Percentiles rank a stretch among this genome's conserved stretches.
Conservation (phyloP, 1,284 basidiomycete genomes). For the Phlebopus sp. region DNA sequence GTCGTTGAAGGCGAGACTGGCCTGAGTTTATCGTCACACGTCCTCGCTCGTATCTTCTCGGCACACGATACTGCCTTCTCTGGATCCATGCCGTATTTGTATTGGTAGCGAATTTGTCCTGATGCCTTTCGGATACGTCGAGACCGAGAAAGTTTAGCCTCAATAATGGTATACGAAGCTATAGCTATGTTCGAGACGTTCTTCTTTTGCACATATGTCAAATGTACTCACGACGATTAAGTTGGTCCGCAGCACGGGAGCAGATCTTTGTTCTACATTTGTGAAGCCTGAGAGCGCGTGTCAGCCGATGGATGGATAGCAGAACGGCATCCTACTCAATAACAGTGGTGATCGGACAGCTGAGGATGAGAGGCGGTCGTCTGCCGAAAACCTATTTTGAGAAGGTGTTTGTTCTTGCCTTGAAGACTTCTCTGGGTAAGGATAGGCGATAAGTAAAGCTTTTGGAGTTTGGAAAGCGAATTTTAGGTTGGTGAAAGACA, state of each 20-base stretch:
- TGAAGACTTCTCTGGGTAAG: not conserved
- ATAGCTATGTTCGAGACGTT: conserved; percentile 12
- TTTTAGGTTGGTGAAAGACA: too few relatives aligned
- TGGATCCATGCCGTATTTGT: not conserved
- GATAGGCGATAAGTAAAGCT: not conserved
- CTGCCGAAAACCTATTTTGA: conserved; percentile 4
- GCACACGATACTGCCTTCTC: conserved; percentile 13
- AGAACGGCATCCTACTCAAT: conserved; percentile 5
- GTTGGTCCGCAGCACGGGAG: conserved; percentile 23
- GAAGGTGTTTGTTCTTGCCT: not conserved
- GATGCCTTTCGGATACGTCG: not conserved
- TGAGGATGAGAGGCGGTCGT: not conserved
- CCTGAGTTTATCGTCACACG: not conserved
- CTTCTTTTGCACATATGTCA: not conserved
- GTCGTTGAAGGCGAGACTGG: too few relatives aligned
- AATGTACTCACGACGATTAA: conserved; percentile 17
- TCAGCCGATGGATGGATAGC: conserved; percentile 3
- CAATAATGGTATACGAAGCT: conserved; percentile 20
- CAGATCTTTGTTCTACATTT: conserved; percentile 8
- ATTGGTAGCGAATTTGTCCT: conserved; percentile 10
- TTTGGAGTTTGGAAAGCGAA: too few relatives aligned
- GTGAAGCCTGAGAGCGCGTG: conserved; percentile 16
- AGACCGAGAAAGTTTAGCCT: not conserved
- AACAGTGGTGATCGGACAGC: conserved; percentile 8
- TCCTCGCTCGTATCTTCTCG: conserved; percentile 6